phyloP scores from a whole-genome alignment of 1,284 basidiomycete species.

The Pterulicium gracile region DNA sequence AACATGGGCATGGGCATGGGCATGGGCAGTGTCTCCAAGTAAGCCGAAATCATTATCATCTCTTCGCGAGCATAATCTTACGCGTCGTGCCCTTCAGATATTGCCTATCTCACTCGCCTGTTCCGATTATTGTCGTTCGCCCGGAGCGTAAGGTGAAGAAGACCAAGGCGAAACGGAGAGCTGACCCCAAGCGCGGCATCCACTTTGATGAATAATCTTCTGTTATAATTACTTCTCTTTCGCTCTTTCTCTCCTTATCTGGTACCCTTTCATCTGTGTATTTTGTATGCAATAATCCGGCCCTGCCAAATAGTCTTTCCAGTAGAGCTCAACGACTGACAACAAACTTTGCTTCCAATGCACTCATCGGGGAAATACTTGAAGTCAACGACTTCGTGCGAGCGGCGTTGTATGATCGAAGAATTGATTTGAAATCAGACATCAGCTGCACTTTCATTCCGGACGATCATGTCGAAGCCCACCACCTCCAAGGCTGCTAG shows the following conservation, averaged over 20 bases:
- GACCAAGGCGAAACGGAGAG: slow-evolving; percentile 70
- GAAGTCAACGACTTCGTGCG: no score
- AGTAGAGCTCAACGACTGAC: no score
- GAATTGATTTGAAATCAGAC: no score
- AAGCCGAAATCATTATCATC: slow-evolving; percentile 11
- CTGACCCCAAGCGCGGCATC: slow-evolving; percentile 75
- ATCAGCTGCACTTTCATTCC: no score
- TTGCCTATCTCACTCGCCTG: slow-evolving; percentile 81
- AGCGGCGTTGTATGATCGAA: no score
- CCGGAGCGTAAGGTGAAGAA: slow-evolving; percentile 84
- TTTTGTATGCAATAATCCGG: no score
- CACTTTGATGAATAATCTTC: slow-evolving; percentile 49
- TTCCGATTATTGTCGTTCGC: slow-evolving; percentile 86
- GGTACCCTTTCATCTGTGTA: background rate
- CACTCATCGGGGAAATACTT: no score
- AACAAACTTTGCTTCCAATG: no score
- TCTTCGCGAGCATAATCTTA: slow-evolving; percentile 1
- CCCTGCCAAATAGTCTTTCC: no score
- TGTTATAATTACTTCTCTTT: no score
- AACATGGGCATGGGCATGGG: slow-evolving; percentile 21
- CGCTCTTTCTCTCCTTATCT: background rate
- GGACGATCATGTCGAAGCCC: background rate
- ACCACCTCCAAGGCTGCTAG: background rate
- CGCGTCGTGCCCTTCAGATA: slow-evolving; percentile 37
- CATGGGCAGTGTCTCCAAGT: slow-evolving; percentile 60